phyloP scores from a whole-genome alignment of 2,329 filamentous ascomycete genomes.

The Tolypocladium album region DNA sequence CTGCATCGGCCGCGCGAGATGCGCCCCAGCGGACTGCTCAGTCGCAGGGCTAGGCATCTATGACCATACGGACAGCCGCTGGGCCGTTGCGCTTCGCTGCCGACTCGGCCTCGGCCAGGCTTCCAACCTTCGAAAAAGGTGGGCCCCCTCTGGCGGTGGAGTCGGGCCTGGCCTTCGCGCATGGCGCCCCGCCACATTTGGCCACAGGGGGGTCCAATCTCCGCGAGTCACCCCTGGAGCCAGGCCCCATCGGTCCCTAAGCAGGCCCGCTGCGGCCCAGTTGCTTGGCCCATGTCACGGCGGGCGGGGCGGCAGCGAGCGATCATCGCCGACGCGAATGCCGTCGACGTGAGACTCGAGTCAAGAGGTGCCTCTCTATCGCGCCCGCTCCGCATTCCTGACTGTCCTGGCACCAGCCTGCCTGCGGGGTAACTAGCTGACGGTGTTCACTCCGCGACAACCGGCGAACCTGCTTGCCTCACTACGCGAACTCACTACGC shows the following conservation, averaged over 20 bases:
- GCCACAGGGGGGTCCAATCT: neutral
- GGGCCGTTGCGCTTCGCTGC: neutral
- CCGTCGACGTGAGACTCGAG: neutral
- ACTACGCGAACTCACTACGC: neutral
- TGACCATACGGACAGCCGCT: neutral
- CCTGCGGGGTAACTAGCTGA: neutral
- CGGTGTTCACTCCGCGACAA: neutral
- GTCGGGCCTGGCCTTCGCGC: neutral
- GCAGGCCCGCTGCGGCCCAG: neutral
- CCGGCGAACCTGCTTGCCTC: neutral
- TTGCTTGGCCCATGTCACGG: neutral
- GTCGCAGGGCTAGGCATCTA: too few species aligned
- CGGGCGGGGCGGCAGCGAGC: neutral
- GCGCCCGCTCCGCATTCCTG: neutral
- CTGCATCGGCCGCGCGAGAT: too few species aligned
- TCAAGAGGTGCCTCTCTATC: neutral
- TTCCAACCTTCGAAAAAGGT: neutral
- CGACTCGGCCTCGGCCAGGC: neutral
- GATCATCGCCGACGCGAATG: neutral
- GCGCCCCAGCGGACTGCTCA: too few species aligned
- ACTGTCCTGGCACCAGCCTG: neutral
- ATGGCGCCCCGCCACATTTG: neutral
- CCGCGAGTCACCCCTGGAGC: neutral
- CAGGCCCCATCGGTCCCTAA: neutral
- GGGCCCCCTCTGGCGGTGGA: neutral